Conservation (phyloP, 2,329 filamentous ascomycete genomes). For the Claviceps sp. region DNA sequence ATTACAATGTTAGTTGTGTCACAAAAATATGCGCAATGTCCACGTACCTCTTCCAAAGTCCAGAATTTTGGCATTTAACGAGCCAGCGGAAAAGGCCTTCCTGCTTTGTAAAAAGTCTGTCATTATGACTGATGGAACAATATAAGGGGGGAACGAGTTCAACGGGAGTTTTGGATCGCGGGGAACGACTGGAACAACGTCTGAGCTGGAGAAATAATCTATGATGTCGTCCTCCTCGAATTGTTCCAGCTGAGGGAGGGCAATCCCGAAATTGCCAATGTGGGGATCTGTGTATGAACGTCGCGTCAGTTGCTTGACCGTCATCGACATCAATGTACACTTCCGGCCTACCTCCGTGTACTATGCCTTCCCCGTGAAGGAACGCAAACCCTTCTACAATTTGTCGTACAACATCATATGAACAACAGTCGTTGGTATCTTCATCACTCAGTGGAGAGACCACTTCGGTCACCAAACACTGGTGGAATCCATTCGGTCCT, state of each 20-base stretch:
- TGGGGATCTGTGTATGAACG: not conserved
- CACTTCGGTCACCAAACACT: not conserved
- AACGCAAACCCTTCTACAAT: conserved; percentile 1
- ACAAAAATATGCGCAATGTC: not conserved
- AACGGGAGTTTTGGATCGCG: not conserved
- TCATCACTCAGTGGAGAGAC: conserved; percentile 2
- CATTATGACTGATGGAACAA: not conserved
- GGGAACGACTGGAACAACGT: conserved; percentile 1
- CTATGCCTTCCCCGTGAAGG: too few relatives aligned
- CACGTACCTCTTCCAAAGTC: conserved; percentile 1
- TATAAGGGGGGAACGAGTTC: not conserved
- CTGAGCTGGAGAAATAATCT: not conserved
- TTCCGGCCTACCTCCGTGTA: too few relatives aligned
- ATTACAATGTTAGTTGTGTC: not conserved
- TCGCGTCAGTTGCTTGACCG: not conserved
- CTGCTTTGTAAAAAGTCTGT: not conserved
- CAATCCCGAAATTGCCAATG: not conserved
- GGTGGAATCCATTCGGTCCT: not conserved
- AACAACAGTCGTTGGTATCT: not conserved
- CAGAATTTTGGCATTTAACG: not conserved
- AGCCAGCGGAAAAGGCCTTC: not conserved
- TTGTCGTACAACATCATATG: not conserved
- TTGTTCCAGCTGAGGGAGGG: too few relatives aligned
- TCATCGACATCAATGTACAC: not conserved
- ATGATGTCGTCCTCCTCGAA: not conserved